Evolutionary conservation across 2,329 filamentous ascomycete species (phyloP).

Genomic region (Rutstroemia sydowiana): DNA sequence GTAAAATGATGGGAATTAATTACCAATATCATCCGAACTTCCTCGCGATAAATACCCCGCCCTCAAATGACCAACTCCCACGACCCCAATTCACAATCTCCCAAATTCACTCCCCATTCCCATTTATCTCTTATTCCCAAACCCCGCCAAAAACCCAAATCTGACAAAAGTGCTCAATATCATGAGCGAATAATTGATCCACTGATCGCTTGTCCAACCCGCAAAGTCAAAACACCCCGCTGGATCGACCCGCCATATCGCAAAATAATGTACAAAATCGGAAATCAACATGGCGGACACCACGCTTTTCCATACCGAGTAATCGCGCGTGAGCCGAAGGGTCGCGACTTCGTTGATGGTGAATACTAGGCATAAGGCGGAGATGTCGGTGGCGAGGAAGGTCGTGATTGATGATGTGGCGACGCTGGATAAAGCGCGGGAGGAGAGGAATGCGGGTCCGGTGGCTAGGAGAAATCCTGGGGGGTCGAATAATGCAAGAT

Average conservation of each 20-base stretch:
- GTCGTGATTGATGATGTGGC: slow-evolving; percentile 21
- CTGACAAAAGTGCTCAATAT: slow-evolving; percentile 29
- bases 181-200: slow-evolving; percentile 32
- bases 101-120: too few species aligned
- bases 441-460: slow-evolving; percentile 13
- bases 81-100: too few species aligned
- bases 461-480: background rate
- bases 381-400: slow-evolving; percentile 27
- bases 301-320: slow-evolving; percentile 26
- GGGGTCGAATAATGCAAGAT: slow-evolving; percentile 16
- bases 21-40: too few species aligned
- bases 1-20: too few species aligned
- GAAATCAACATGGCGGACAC: slow-evolving; percentile 21
- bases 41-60: too few species aligned
- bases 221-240: slow-evolving; percentile 21
- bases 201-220: slow-evolving; percentile 33
- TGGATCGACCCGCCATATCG: slow-evolving; percentile 30
- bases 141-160: slow-evolving; percentile 31
- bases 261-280: slow-evolving; percentile 30
- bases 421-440: slow-evolving; percentile 8
- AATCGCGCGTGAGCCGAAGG: slow-evolving; percentile 25
- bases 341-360: slow-evolving; percentile 28
- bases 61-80: too few species aligned
- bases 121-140: slow-evolving; percentile 21
- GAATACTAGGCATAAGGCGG: slow-evolving; percentile 27